These are phyloP conservation scores for Prunus kanzakura DNA, from an alignment of 306 rosid species.

Conservation along the genomic window DNA sequence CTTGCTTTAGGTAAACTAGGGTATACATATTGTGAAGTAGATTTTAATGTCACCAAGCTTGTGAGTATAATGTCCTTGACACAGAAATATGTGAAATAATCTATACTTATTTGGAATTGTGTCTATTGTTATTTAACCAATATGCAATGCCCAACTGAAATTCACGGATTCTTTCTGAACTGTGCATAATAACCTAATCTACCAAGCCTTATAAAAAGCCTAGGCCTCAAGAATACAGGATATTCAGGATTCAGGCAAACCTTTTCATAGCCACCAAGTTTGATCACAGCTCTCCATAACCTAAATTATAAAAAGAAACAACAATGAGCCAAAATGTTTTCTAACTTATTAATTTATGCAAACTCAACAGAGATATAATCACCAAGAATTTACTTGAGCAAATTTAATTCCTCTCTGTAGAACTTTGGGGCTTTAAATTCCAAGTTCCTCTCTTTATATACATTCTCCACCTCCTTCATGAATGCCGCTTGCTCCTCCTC, in stretches of 20 bases:
- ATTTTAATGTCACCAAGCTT: neutral
- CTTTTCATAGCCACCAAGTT: slow-evolving; percentile 83
- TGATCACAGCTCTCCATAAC: slow-evolving; percentile 78
- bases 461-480: slow-evolving; percentile 64
- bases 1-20: neutral
- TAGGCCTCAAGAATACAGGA: neutral
- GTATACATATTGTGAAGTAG: neutral
- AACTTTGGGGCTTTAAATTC: slow-evolving; percentile 78
- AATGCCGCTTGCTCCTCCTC: slow-evolving; percentile 63
- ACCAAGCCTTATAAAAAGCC: neutral
- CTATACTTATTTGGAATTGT: neutral
- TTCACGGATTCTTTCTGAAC: neutral
- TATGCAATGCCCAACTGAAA: neutral
- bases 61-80: neutral
- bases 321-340: neutral
- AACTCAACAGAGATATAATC: slow-evolving; percentile 19
- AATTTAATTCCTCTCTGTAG: slow-evolving; percentile 69
- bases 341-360: neutral
- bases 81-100: neutral
- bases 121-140: neutral
- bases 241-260: slow-evolving; percentile 30
- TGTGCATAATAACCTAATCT: neutral
- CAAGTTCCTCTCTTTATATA: slow-evolving; percentile 66
- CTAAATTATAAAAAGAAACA: slow-evolving; percentile 29
- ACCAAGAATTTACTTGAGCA: slow-evolving; percentile 53